phyloP scores from a whole-genome alignment of 371 early-diverging fungal species.

The Phascolomyces articulosus region DNA sequence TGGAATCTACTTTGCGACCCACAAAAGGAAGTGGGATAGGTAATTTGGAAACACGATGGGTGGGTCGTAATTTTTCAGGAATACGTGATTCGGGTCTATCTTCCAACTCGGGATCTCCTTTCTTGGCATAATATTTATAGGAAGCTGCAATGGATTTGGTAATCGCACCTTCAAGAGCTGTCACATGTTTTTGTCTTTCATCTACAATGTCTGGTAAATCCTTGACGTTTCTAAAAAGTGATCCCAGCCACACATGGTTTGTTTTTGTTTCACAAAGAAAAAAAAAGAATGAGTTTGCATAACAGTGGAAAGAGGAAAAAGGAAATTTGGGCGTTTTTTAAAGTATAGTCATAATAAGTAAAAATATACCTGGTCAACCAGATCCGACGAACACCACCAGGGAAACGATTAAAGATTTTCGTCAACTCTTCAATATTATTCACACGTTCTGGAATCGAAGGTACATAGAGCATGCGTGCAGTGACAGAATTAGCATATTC shows the following conservation, averaged over 20 bases:
- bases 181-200: slow-evolving; percentile 59
- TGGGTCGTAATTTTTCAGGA: slow-evolving; percentile 60
- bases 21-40: slow-evolving; percentile 43
- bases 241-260: background rate
- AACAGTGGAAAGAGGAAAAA: too few species aligned
- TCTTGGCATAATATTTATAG: slow-evolving; percentile 42
- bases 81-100: slow-evolving; percentile 22
- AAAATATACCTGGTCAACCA: slow-evolving; percentile 75
- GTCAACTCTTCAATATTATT: slow-evolving; percentile 49
- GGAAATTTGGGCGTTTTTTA: too few species aligned
- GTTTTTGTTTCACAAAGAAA: background rate
- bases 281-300: too few species aligned
- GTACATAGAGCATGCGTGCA: slow-evolving; percentile 69
- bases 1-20: slow-evolving; percentile 73
- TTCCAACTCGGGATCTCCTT: slow-evolving; percentile 15
- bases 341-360: too few species aligned
- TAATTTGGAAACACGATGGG: slow-evolving; percentile 58
- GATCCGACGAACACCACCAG: slow-evolving; percentile 75
- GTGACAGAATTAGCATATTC: slow-evolving; percentile 62
- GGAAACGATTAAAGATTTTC: slow-evolving; percentile 66
- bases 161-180: slow-evolving; percentile 52
- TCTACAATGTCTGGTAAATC: slow-evolving; percentile 56
- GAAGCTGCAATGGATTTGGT: slow-evolving; percentile 54
- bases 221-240: slow-evolving; percentile 47
- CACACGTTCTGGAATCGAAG: slow-evolving; percentile 56